A percentile compares a stretch with the other conserved stretches of the same genome.
phyloP scores from a whole-genome alignment of 2,329 filamentous ascomycete genomes.

The Chaetomium globosum region DNA sequence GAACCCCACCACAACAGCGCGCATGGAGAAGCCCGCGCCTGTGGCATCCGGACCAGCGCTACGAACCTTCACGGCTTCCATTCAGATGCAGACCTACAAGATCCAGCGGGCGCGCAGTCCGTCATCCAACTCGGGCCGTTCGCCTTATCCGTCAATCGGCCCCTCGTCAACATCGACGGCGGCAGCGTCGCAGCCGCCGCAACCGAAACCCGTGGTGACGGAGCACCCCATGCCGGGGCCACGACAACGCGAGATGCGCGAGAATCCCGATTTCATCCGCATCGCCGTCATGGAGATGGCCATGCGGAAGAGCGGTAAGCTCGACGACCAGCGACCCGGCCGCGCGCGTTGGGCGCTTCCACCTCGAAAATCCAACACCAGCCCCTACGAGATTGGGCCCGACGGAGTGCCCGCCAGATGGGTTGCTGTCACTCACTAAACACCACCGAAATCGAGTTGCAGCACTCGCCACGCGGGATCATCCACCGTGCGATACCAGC shows the following conservation, averaged over 20 bases:
- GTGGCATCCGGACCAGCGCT: constrained; percentile 35
- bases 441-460: not conserved
- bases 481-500: not conserved
- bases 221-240: constrained; percentile 48
- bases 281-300: constrained; percentile 73
- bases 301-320: constrained; percentile 67
- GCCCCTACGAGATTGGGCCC: constrained; percentile 58
- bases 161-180: constrained; percentile 34
- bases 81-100: constrained; percentile 73
- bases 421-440: constrained; percentile 43
- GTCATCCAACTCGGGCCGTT: constrained; percentile 37
- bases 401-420: constrained; percentile 64
- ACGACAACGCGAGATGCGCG: constrained; percentile 68
- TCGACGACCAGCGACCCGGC: constrained; percentile 67
- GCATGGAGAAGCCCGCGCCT: constrained; percentile 46
- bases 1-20: constrained; percentile 61
- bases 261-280: constrained; percentile 71
- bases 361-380: constrained; percentile 58
- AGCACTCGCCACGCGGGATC: constrained; percentile 1
- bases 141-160: constrained; percentile 38
- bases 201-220: constrained; percentile 35
- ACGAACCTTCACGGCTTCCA: constrained; percentile 62
- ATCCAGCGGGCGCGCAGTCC: constrained; percentile 54
- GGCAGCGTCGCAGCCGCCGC: constrained; percentile 39
- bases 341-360: constrained; percentile 70